Evolutionary conservation across 495 filamentous ascomycete genomes (phyloP).

Genomic region (Staphylotrichum longicolle): DNA sequence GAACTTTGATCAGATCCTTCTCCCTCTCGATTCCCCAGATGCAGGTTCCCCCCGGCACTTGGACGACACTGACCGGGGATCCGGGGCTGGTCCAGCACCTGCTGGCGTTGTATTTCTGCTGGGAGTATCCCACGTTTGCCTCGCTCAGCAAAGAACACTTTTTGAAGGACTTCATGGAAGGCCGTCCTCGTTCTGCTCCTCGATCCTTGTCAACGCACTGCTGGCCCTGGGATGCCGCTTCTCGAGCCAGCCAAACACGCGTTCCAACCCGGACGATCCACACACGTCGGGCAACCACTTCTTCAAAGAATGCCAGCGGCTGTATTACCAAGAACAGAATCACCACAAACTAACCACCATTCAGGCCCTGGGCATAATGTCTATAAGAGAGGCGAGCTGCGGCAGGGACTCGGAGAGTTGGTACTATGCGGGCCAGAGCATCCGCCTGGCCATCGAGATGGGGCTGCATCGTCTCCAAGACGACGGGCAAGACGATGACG

Average conservation of each 20-base stretch:
- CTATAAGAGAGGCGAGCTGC: conserved; percentile 61
- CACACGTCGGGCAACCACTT: conserved; percentile 71
- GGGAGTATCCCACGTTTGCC: conserved; percentile 75
- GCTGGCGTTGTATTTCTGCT: conserved; percentile 71
- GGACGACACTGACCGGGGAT: conserved; percentile 63
- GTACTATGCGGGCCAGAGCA: conserved; percentile 63
- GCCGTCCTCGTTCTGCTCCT: conserved; percentile 63
- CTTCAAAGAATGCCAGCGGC: conserved; percentile 61
- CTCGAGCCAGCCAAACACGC: conserved; percentile 61
- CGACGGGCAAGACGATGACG: conserved; percentile 46
- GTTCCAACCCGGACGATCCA: conserved; percentile 58
- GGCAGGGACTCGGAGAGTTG: conserved; percentile 64
- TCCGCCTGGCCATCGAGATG: conserved; percentile 65
- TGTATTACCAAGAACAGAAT: conserved; percentile 57
- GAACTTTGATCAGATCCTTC: conserved; percentile 39
- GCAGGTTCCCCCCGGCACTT: conserved; percentile 44
- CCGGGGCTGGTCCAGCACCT: conserved; percentile 58
- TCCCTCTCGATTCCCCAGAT: conserved; percentile 37
- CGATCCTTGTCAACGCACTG: conserved; percentile 73
- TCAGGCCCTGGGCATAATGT: conserved; percentile 76
- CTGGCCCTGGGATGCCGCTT: conserved; percentile 72
- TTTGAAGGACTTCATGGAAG: conserved; percentile 57
- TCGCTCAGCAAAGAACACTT: conserved; percentile 73
- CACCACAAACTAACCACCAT: conserved; percentile 69
- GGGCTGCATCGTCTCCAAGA: conserved; percentile 55